phyloP scores from a whole-genome alignment of 352 stramenopile genomes.

The Plasmopara halstedii region DNA sequence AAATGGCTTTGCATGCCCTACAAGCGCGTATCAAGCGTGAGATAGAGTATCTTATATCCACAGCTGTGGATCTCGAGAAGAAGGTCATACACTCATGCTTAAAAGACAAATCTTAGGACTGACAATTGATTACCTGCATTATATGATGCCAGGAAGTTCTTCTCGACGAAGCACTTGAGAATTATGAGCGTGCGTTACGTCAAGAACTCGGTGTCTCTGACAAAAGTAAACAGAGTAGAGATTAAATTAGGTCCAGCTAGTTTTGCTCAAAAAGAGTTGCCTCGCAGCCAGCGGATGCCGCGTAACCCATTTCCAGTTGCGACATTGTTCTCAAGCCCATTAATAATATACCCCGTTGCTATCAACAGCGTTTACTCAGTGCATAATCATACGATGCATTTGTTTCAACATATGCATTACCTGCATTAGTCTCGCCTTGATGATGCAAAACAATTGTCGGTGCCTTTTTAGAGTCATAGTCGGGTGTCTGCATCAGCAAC shows the following conservation, averaged over 20 bases:
- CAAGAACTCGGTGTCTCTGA: conserved; percentile 23
- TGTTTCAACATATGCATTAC: conserved; percentile 20
- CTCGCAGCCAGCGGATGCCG: conserved; percentile 71
- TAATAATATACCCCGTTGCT: conserved; percentile 76
- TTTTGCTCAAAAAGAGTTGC: conserved; percentile 53
- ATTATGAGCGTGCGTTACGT: conserved; percentile 36
- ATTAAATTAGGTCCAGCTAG: conserved; percentile 9
- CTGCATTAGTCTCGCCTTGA: conserved; percentile 55
- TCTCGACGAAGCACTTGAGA: conserved; percentile 55
- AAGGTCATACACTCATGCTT: conserved; percentile 17
- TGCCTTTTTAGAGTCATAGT: conserved; percentile 64
- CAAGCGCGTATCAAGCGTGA: conserved; percentile 42
- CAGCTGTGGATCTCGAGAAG: conserved; percentile 34
- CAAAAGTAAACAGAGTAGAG: conserved; percentile 3
- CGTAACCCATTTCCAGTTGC: conserved; percentile 68
- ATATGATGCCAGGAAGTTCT: conserved; percentile 32
- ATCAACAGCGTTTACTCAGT: background rate
- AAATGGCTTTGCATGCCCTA: conserved; percentile 48
- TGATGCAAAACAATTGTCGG: conserved; percentile 73
- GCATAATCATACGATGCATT: background rate
- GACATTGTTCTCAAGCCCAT: conserved; percentile 78
- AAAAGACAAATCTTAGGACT: conserved; percentile 3
- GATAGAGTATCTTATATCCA: conserved; percentile 47
- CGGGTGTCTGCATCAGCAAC: conserved; percentile 43
- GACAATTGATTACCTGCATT: conserved; percentile 13